Conservation (phyloP, 1,139 yeast genomes). For the Pichia sp. region DNA sequence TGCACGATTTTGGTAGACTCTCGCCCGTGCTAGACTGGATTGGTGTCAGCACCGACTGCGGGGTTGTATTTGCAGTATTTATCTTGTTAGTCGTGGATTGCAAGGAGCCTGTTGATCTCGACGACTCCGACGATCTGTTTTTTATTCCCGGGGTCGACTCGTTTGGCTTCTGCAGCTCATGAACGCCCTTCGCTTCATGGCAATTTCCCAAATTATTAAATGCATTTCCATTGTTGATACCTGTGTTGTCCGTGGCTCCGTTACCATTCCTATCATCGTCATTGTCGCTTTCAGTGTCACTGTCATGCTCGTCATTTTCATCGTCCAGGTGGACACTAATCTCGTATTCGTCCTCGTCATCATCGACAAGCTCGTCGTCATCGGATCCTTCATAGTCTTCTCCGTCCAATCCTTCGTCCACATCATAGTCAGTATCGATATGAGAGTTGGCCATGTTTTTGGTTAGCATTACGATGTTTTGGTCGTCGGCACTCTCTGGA, state of each 20-base stretch:
- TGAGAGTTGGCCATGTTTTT: neutral
- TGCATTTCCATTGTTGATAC: neutral
- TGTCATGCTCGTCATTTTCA: constrained; percentile 14
- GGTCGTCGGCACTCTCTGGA: neutral
- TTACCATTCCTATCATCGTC: neutral
- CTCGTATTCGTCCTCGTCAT: constrained; percentile 19
- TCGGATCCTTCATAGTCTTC: constrained; percentile 15
- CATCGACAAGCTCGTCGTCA: constrained; percentile 15
- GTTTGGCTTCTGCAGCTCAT: neutral
- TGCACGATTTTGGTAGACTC: neutral
- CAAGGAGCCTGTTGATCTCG: neutral
- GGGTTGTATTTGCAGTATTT: neutral
- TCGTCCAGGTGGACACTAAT: constrained; percentile 18
- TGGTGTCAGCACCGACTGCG: neutral
- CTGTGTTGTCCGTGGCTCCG: neutral
- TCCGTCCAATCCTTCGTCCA: constrained; percentile 5
- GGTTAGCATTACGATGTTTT: neutral
- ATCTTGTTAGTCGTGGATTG: neutral
- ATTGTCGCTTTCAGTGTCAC: constrained; percentile 7
- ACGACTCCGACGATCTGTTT: neutral
- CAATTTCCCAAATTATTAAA: neutral
- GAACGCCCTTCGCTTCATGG: neutral
- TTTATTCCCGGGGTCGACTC: neutral
- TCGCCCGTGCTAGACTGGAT: neutral
- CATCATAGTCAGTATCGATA: neutral